Evolutionary conservation across 2,329 filamentous ascomycete genomes (phyloP), one percentile per base, ranked within the genome.

Genomic region (Fusarium nisikadoi): DNA sequence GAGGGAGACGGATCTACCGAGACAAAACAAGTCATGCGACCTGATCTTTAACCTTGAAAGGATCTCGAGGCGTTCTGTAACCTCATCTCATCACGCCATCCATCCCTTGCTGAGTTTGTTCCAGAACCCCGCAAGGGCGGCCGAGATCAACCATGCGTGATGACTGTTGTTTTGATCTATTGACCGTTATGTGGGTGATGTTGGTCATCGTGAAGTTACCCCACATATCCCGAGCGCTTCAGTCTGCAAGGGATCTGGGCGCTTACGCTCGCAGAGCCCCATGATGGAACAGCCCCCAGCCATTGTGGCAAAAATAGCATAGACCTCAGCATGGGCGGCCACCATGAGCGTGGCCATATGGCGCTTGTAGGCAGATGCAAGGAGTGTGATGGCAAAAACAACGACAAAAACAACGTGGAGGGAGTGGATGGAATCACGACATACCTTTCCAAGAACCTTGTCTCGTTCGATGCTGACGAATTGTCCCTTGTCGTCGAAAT

Each of bases 381-480:
- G 69, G 72, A 64, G 63, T 43, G 54, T 53, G 68, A 73, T 70
- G n/a, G 53, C 57, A 59, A 46, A 43, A 58, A 62, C 39, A 58
- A 67, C 50, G 61, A 65, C 39, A 71, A 68, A 65, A 67, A 65
- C 25, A 69, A 74, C 59, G 25, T 68, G 54, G 49, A 70, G 66
- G 47, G 70, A 65, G 65, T 73, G 52, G 62, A 70, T 39, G 47
- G 73, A 72, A 85, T 60, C 52, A 59, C 69, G 71, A 85, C 86
- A 63, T 84, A 92, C 92, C 83, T 96, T 95, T 75, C 93, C 93
- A 25, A 95, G 94, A 63, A 96, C 86, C 83, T 95, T 94, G 83
- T 98, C 95, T 72, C 91, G 89, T 80, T 98, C 95, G 16, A 94
- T 87, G 81, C 92, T 96, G 80, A 92, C 86, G 81, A 97, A 98